Evolutionary conservation across 306 rosid species (phyloP).

Genomic region (Dryas alaskensis): DNA sequence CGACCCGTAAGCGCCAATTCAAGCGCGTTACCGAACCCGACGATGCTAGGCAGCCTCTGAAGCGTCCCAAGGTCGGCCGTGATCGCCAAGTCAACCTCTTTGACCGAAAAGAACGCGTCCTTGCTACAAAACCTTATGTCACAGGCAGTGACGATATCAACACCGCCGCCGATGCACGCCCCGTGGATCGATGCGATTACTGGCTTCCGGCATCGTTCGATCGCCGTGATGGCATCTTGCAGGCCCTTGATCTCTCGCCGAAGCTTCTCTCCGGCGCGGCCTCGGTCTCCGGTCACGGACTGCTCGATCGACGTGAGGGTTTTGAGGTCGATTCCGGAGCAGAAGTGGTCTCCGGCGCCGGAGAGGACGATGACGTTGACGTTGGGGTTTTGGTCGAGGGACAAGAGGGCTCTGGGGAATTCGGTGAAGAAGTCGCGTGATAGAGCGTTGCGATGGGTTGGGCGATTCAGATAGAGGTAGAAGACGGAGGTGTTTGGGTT

Average conservation of each 20-base stretch:
- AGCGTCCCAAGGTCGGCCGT: conserved; percentile 85
- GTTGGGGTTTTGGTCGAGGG: conserved; percentile 57
- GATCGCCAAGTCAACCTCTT: conserved; percentile 78
- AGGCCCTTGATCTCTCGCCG: conserved; percentile 56
- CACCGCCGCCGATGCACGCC: conserved; percentile 76
- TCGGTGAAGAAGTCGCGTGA: conserved; percentile 62
- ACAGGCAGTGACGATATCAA: conserved; percentile 76
- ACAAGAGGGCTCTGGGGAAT: conserved; percentile 59
- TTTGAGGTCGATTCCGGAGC: conserved; percentile 77
- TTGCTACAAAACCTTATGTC: conserved; percentile 67
- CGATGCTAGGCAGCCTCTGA: conserved; percentile 73
- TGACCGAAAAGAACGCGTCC: conserved; percentile 83
- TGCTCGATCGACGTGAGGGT: conserved; percentile 21
- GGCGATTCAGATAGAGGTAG: conserved; percentile 58
- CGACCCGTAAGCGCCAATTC: conserved; percentile 86
- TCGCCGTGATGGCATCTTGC: conserved; percentile 70
- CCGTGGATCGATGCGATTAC: conserved; percentile 75
- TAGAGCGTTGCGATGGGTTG: conserved; percentile 61
- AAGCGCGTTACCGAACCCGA: conserved; percentile 72
- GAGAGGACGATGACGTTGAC: conserved; percentile 64
- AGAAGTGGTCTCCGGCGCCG: conserved; percentile 70
- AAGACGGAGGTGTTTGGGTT: conserved; percentile 49
- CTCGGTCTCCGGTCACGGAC: conserved; percentile 33
- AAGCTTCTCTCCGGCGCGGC: conserved; percentile 55
- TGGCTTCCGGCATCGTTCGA: conserved; percentile 84